These are phyloP conservation scores for Penicillium glabrum DNA, from an alignment of 2,329 filamentous ascomycete genomes.

Conservation along the genomic window DNA sequence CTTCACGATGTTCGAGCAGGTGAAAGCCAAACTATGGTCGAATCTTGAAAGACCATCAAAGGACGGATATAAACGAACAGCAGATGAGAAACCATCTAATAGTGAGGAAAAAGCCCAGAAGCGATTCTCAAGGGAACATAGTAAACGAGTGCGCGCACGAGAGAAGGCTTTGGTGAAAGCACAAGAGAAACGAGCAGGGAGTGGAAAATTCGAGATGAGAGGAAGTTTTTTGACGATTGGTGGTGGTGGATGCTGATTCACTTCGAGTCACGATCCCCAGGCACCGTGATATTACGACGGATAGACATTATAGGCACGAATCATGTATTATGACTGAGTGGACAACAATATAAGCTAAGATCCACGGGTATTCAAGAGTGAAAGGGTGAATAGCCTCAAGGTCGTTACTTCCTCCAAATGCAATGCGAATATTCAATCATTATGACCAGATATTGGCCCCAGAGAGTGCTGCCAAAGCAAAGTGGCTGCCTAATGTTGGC, in stretches of 20 bases:
- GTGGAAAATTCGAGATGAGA: neutral
- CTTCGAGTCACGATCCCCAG: neutral
- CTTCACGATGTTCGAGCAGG: neutral
- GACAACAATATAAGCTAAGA: neutral
- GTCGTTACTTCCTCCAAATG: neutral
- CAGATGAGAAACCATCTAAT: neutral
- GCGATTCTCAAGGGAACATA: neutral
- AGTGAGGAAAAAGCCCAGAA: neutral
- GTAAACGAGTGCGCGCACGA: neutral
- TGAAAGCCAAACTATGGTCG: neutral
- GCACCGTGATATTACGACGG: too few relatives aligned
- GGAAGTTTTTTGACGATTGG: neutral
- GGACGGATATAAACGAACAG: neutral
- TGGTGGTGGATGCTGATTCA: neutral
- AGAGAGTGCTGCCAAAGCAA: constrained; percentile 34
- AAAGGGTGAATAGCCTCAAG: neutral
- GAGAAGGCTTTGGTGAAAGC: neutral
- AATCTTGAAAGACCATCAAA: neutral
- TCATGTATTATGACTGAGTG: neutral
- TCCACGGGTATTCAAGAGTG: neutral
- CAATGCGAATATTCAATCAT: neutral
- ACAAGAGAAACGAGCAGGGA: neutral
- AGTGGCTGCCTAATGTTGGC: constrained; percentile 38
- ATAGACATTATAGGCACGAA: neutral
- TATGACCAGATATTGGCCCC: constrained; percentile 18